A percentile compares a stretch with the other conserved stretches of the same genome.
These are phyloP conservation scores for Salix exigua DNA, from an alignment of 345 rosid species.

Conservation along the genomic window DNA sequence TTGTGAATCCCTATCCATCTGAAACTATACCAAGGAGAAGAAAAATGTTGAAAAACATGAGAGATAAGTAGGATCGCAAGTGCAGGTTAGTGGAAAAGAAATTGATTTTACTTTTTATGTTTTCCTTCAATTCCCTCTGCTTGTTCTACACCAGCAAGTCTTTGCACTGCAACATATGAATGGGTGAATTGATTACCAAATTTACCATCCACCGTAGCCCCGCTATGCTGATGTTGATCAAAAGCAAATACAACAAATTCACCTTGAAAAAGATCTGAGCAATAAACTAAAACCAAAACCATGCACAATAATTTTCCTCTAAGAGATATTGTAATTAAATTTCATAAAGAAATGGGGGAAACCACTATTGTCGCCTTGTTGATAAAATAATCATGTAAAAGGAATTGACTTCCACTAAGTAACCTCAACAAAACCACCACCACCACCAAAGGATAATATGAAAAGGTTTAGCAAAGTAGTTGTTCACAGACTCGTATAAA, in stretches of 20 bases:
- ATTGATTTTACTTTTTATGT: neutral
- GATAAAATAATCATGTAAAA: neutral
- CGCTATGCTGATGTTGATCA: neutral
- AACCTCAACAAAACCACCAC: neutral
- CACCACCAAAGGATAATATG: neutral
- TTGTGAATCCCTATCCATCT: constrained; percentile 41
- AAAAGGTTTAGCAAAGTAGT: neutral
- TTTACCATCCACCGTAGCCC: neutral
- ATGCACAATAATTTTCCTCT: neutral
- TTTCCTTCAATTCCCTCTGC: neutral
- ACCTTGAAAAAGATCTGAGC: neutral
- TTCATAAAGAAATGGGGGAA: neutral
- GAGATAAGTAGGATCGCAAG: neutral
- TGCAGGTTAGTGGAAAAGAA: neutral
- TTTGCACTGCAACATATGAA: neutral
- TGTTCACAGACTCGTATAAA: neutral
- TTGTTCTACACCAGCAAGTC: neutral
- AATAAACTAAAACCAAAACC: neutral
- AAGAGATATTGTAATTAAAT: neutral
- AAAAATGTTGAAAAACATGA: neutral
- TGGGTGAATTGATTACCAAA: neutral
- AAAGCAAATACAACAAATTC: neutral
- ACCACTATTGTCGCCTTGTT: neutral
- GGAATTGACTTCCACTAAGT: neutral
- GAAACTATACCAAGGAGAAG: neutral